Conservation (phyloP, 306 rosid species). For the Medicago ruthenica region DNA sequence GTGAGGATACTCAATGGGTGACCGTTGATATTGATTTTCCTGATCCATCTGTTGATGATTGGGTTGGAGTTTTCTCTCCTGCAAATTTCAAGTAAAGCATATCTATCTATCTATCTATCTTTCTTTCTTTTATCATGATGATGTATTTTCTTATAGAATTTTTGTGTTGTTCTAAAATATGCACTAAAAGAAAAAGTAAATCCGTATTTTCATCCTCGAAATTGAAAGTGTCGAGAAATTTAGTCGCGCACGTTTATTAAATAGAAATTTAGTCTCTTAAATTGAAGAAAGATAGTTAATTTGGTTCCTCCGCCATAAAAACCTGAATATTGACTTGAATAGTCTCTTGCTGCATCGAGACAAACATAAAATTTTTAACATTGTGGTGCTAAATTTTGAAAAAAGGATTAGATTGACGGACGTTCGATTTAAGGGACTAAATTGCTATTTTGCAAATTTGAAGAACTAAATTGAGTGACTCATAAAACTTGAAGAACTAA, state of each 20-base stretch:
- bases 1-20: slow-evolving; percentile 74
- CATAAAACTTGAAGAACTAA: too few relatives aligned
- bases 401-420: neutral
- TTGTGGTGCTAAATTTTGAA: neutral
- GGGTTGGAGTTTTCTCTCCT: slow-evolving; percentile 86
- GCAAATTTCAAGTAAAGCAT: slow-evolving; percentile 69
- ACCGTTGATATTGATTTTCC: slow-evolving; percentile 53
- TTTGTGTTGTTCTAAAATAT: too few relatives aligned
- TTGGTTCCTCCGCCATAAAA: too few relatives aligned
- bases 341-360: neutral
- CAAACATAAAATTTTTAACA: too few relatives aligned
- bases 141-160: too few relatives aligned
- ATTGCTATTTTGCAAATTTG: neutral
- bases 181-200: neutral
- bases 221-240: too few relatives aligned
- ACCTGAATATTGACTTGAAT: neutral
- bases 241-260: too few relatives aligned
- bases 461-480: neutral
- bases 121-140: neutral
- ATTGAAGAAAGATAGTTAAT: too few relatives aligned
- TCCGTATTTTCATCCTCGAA: too few relatives aligned
- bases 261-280: too few relatives aligned
- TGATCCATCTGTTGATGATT: slow-evolving; percentile 60
- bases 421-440: neutral
- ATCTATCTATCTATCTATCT: too few relatives aligned